These are phyloP conservation scores for Podospora australis DNA, from an alignment of 495 filamentous ascomycete genomes.

Conservation along the genomic window DNA sequence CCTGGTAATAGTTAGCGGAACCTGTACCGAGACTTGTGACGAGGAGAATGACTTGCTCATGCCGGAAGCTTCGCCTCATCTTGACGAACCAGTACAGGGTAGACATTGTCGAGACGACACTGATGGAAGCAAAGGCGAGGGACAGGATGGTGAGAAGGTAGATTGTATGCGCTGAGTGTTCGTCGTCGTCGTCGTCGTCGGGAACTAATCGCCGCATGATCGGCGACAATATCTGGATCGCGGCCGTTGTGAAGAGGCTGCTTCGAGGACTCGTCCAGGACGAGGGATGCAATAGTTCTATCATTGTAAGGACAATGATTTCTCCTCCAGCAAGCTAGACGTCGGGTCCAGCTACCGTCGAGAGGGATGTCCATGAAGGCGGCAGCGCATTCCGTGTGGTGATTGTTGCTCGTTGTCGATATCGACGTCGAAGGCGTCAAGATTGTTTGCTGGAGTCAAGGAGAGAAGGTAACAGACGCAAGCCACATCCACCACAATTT, in stretches of 20 bases:
- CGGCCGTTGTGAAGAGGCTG: background rate
- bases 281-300: background rate
- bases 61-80: slow-evolving; percentile 68
- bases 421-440: background rate
- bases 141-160: slow-evolving; percentile 19
- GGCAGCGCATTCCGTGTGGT: slow-evolving; percentile 10
- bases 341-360: slow-evolving; percentile 15
- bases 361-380: slow-evolving; percentile 8
- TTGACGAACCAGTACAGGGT: slow-evolving; percentile 66
- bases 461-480: slow-evolving; percentile 1
- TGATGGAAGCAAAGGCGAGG: slow-evolving; percentile 40
- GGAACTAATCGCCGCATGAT: background rate
- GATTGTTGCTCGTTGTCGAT: background rate
- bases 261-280: background rate
- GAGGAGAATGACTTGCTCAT: slow-evolving; percentile 49
- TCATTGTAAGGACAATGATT: slow-evolving; percentile 2
- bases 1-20: slow-evolving; percentile 30
- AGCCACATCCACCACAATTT: background rate
- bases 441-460: background rate
- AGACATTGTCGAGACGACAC: slow-evolving; percentile 43
- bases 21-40: background rate
- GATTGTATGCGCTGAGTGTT: slow-evolving; percentile 1
- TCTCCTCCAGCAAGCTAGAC: slow-evolving; percentile 8
- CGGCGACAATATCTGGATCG: background rate
- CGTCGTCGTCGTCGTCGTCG: background rate